Base-by-base conservation (phyloP, 2,329 filamentous ascomycete species). In the Pseudogymnoascus sp. region DNA sequence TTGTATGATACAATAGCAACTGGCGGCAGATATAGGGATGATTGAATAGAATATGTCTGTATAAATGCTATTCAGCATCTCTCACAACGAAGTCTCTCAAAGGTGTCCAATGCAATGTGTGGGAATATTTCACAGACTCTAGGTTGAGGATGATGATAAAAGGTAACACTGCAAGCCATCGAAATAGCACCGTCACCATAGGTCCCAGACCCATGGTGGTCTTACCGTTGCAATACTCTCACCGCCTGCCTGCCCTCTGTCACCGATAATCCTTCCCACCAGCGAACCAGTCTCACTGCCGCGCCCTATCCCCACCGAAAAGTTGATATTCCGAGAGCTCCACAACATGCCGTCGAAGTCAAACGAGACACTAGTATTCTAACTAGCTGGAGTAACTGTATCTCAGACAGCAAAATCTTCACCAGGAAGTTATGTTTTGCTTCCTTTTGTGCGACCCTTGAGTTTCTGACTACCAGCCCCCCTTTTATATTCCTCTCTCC, bases 1-100 rank as follows among this genome's bases (percentile, higher is more conserved):
- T 64, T 63, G 19, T 44, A 61, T 62, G 47, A 53, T 53, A 53
- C 47, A 53, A 53, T 53, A 31, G n/a, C 47, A 4, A 53, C 47
- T 53, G 26, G 47, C 26, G 26, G 26, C 47, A 31, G 47, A 53
- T 31, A 53, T n/a, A 19, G 8, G 2, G 2, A 53, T 9, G 2
- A 53, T 31, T 19, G n/a, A 7, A 53, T 26, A 4, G n/a, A 19
- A 31, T 53, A 31, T 31, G 13, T 53, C 31, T 53, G 26, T 53
- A 53, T 53, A 53, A 50, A 50, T 50, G n/a, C 21, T 3, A 50
- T 2, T 5, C 8, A 50, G 1, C 11, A 50, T 7, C 23, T 50
- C 21, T n/a, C 13, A 47, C 21, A 21, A 7, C 40, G 2, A 23
- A 13, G 23, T 8, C 19, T 42, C 38, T 40, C 36, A 7, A n/a